phyloP scores from a whole-genome alignment of 371 early-diverging fungal genomes.

The Mucor saturninus region DNA sequence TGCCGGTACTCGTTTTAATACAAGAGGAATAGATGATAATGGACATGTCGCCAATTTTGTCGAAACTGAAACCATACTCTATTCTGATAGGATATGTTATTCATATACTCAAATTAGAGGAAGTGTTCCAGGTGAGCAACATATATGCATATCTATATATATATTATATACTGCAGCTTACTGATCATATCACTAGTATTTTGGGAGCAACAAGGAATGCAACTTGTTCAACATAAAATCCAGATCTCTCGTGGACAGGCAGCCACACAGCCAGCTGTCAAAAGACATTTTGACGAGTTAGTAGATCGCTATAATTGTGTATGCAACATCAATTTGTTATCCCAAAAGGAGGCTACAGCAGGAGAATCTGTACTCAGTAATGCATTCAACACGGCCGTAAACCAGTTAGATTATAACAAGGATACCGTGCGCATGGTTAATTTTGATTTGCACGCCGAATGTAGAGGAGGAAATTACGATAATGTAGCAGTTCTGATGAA shows the following conservation, averaged over 20 bases:
- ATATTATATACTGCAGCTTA: background rate
- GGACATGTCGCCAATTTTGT: slow-evolving; percentile 99
- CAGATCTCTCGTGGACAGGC: slow-evolving; percentile 73
- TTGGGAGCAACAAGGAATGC: slow-evolving; percentile 94
- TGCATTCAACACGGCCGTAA: slow-evolving; percentile 69
- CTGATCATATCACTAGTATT: slow-evolving; percentile 61
- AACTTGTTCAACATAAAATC: slow-evolving; percentile 81
- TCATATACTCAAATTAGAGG: slow-evolving; percentile 91
- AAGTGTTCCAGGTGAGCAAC: slow-evolving; percentile 77
- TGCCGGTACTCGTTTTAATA: slow-evolving; percentile 95
- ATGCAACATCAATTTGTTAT: slow-evolving; percentile 84
- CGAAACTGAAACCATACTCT: slow-evolving; percentile 86
- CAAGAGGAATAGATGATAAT: slow-evolving; percentile 96
- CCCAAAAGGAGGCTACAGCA: slow-evolving; percentile 63
- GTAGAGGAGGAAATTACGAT: slow-evolving; percentile 82
- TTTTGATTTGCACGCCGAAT: slow-evolving; percentile 88
- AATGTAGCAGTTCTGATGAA: slow-evolving; percentile 63
- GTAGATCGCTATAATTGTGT: slow-evolving; percentile 75
- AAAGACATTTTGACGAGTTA: slow-evolving; percentile 83
- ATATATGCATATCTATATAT: background rate
- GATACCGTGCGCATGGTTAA: slow-evolving; percentile 57
- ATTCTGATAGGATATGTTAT: slow-evolving; percentile 59
- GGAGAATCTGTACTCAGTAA: slow-evolving; percentile 75
- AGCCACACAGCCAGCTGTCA: slow-evolving; percentile 78
- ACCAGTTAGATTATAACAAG: slow-evolving; percentile 33